These are phyloP conservation scores for Fusarium sp. DNA, from an alignment of 2,329 filamentous ascomycete genomes.

Conservation along the genomic window DNA sequence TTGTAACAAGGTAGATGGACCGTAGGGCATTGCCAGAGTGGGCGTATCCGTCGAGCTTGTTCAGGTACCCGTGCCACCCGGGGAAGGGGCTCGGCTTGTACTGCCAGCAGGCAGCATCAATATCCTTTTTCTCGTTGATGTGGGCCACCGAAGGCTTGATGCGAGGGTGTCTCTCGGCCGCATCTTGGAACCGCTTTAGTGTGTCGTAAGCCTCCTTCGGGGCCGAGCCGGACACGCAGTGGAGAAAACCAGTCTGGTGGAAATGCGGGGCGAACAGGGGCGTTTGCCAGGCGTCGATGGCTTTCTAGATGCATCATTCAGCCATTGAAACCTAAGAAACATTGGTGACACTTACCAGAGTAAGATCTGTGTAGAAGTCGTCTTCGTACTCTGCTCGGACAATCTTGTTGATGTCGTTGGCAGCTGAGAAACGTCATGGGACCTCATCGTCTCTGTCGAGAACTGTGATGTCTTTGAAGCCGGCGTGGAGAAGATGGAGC, in stretches of 20 bases:
- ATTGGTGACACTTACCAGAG: conserved; percentile 55
- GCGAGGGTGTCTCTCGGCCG: conserved; percentile 53
- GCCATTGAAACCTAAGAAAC: neutral
- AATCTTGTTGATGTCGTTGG: conserved; percentile 72
- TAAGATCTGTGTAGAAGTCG: conserved; percentile 65
- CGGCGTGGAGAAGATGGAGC: conserved; percentile 56
- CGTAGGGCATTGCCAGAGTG: conserved; percentile 65
- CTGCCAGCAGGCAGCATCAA: conserved; percentile 58
- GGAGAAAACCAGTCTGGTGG: conserved; percentile 55
- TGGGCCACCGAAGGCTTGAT: conserved; percentile 55
- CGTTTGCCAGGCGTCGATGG: conserved; percentile 64
- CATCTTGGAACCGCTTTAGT: conserved; percentile 55
- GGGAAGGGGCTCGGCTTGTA: conserved; percentile 59
- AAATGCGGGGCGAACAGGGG: conserved; percentile 66
- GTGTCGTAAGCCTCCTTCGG: conserved; percentile 61
- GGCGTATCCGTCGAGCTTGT: conserved; percentile 67
- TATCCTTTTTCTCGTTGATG: conserved; percentile 52
- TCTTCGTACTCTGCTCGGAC: conserved; percentile 70
- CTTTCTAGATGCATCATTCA: conserved; percentile 48
- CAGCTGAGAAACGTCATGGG: conserved; percentile 64
- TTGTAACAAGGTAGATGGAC: conserved; percentile 58
- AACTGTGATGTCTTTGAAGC: conserved; percentile 60
- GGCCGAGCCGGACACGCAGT: conserved; percentile 61
- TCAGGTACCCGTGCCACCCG: conserved; percentile 69
- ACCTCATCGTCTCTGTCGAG: conserved; percentile 54